Evolutionary conservation across 2,329 filamentous ascomycete species (phyloP), one percentile per base, ranked within the genome.

Genomic region (Phaeosphaeriaceae sp.): DNA sequence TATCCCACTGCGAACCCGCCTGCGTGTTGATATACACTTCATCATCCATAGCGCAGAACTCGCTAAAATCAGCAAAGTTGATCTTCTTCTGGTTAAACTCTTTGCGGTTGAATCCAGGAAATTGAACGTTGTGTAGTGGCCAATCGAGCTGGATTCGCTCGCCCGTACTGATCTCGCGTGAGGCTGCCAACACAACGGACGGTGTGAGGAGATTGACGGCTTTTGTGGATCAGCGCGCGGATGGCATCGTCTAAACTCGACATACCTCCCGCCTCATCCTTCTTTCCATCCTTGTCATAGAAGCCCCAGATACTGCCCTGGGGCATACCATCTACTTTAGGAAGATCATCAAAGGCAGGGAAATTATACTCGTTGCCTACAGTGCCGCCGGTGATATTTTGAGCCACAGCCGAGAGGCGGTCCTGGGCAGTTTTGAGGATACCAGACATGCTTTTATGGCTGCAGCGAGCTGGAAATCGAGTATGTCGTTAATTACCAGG

Each of bases 51-150:
- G 63, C 70, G 22, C 57, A 59, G 56, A 75, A 70, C 0, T 61
- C 45, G 0, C 70, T 55, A 21, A 62, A 60, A 5, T 65, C 80
- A 0, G 78, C 69, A 10, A 82, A 80, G 10, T 78, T 77, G 9
- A 85, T 72, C 54, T 86, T 82, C 54, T 79, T 79, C 62, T 86
- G 84, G 31, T 82, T 72, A 51, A 81, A 82, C 9, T 82, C 80
- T 33, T 82, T 80, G 1, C 85, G 79, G 45, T 81, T 81, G 62
- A 86, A 83, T 58, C 83, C 83, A 1, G 85, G 83, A 62, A 83
- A 80, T 56, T 87, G 83, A 2, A 86, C 73, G 64, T 87, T 86
- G 20, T 80, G 82, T 58, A 87, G 68, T 22, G 84, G 82, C 85
- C 85, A 87, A 24, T 81, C 80, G 41, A 88, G 76, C 10, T 82